Evolutionary conservation across 2,329 filamentous ascomycete genomes (phyloP), one percentile per base, ranked within the genome.

Genomic region (Fusarium floridanum): DNA sequence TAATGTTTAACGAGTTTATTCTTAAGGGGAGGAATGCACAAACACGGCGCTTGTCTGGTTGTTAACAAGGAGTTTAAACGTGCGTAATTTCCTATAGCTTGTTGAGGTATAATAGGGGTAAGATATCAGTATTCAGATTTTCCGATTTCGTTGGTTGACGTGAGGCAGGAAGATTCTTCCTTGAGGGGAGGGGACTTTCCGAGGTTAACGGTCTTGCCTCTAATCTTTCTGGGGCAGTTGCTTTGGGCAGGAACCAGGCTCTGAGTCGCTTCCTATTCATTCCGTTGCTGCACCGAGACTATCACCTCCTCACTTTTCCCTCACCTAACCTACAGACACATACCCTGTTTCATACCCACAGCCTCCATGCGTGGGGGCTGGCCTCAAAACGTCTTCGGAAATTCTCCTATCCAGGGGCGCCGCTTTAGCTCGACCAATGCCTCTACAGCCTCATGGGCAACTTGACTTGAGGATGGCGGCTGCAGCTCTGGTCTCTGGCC

Each of bases 351-450:
- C 48, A 53, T 24, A 34, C 37, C 22, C 11, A 32, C 32, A 55
- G 43, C 61, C 61, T 64, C 64, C 64, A 61, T 22, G 17, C 29
- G 9, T 17, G 65, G 71, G 45, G 69, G 73, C 55, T 66, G 41
- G 37, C 65, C 60, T 17, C 73, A 78, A 66, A 24, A 80, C 80
- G 76, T 78, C 77, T 56, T 81, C 68, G 10, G 75, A 80, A 76
- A 79, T 79, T 37, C 67, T 79, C 22, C 70, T 80, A 61, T 81
- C 74, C 53, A 70, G 77, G 64, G 77, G 79, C 64, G 76, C 78
- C 48, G 76, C 76, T 39, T 69, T 66, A 27, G 55, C 73, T 56
- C 74, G 73, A 48, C 70, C 69, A 34, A 61, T 65, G 11, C 72
- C 61, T 48, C 65, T 71, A 55, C 72, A 64, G 45, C 68, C 68